A percentile compares a stretch with the other conserved stretches of the same genome.
Conservation (phyloP, 306 rosid genomes). For the Cicer judaicum region DNA sequence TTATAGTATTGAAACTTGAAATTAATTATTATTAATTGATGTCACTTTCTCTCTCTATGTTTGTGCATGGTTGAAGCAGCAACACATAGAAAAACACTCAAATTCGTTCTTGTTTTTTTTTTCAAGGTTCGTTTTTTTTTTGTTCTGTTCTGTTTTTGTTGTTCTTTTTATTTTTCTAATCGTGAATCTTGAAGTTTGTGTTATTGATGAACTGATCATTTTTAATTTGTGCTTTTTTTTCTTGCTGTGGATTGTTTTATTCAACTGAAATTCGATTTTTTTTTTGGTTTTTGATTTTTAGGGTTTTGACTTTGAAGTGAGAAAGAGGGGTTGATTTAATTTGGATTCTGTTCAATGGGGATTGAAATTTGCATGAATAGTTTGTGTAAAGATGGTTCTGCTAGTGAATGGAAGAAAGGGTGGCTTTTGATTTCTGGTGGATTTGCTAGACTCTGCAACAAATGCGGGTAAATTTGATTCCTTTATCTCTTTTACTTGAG, state of each 20-base stretch:
- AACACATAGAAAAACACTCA: not conserved
- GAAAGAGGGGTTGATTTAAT: not conserved
- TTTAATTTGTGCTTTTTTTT: not conserved
- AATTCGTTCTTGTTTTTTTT: not conserved
- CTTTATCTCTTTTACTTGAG: not conserved
- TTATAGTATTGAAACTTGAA: not conserved
- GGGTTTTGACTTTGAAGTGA: conserved; percentile 58
- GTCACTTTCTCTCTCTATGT: conserved; percentile 6
- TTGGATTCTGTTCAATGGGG: conserved; percentile 26
- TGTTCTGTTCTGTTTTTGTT: conserved; percentile 30
- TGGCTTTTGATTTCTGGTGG: conserved; percentile 85
- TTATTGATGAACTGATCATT: not conserved
- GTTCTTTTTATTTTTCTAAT: not conserved
- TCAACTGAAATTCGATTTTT: not conserved
- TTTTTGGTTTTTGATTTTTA: conserved; percentile 39
- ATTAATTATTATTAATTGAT: not conserved
- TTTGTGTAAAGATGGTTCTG: conserved; percentile 42
- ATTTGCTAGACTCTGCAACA: conserved; percentile 74
- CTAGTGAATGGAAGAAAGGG: conserved; percentile 75
- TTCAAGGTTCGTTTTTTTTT: not conserved
- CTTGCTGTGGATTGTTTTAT: not conserved
- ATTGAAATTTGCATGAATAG: conserved; percentile 55
- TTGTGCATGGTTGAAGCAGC: conserved; percentile 3
- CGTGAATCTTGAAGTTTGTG: conserved; percentile 33
- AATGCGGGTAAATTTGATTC: conserved; percentile 75